phyloP scores from a whole-genome alignment of 345 rosid species.

The Eucalyptus curtisii region DNA sequence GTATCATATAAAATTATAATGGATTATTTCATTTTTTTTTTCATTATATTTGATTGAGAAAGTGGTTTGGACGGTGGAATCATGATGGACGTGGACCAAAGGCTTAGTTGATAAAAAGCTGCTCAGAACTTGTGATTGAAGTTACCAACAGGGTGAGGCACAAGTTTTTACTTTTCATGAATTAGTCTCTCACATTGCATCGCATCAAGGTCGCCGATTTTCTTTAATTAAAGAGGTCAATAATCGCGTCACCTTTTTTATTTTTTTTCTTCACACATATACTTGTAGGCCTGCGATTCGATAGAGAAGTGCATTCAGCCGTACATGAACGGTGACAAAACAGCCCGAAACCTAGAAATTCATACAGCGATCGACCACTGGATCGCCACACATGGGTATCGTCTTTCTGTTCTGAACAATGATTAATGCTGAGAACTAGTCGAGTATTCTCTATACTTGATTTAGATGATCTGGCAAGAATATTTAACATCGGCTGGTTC shows the following conservation, averaged over 20 bases:
- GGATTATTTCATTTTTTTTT: background rate
- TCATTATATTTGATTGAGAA: background rate
- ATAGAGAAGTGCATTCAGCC: background rate
- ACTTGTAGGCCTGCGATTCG: background rate
- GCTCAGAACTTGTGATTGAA: background rate
- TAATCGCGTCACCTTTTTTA: fast-evolving
- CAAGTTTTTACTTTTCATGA: background rate
- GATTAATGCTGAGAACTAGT: background rate
- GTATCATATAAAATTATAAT: background rate
- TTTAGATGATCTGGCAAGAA: background rate
- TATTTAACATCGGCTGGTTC: background rate
- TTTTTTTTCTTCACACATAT: background rate
- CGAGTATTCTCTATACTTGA: background rate
- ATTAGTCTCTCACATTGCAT: background rate
- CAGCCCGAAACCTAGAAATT: background rate
- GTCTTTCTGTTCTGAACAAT: background rate
- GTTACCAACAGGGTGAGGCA: background rate
- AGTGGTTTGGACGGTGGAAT: background rate
- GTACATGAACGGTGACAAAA: background rate
- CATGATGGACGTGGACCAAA: background rate
- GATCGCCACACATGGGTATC: background rate
- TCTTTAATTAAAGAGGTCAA: background rate
- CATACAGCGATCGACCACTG: background rate
- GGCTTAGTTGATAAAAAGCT: background rate
- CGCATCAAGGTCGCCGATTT: background rate